Evolutionary conservation across 768 basidiomycete genomes (phyloP), one percentile per base, ranked within the genome.

Genomic region (Strobilomyces dryophilus): DNA sequence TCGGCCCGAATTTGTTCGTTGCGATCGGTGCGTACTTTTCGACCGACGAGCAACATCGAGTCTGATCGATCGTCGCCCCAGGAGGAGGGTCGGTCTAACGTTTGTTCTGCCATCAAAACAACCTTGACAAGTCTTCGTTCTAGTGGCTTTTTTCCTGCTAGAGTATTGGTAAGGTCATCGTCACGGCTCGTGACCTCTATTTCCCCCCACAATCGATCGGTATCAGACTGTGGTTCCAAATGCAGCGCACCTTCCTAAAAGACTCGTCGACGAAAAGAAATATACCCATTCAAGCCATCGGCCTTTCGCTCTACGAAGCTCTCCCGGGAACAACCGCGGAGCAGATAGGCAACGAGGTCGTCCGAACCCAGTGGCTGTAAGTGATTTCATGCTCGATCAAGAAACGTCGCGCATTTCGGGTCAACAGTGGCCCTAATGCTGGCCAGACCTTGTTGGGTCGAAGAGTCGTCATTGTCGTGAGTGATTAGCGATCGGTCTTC

Each of bases 341-440:
- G 60, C 81, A 85, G 66, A 79, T 93, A 47, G 90, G 90, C 45
- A 79, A 74, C 54, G 86, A 97, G 67, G 92, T 99, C 58, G 76
- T 97, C 61, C 81, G 95, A 50, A 99, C 95, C 15, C 97, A 99
- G 71, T 99, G 97, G 97, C 75, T 98, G 89, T 90, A 69, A 66
- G 87, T 74, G 18, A 51, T 46, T 17, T 15, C 39, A 34, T 29
- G 37, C 44, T 47, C 49, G 24, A 43, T 41, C 47, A 36, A 34
- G 21, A 24, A n/a, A 18, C 40, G 52, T 27, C 20, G 34, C 31
- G 8, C 27, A 61, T 51, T 27, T 20, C 32, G 17, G 35, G 21
- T 49, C 21, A 56, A 41, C 59, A 87, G 85, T 37, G 85, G 86
- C 12, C 79, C 84, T 2, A 79, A 89, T 51, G 66, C 84, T 0